A percentile compares a stretch with the other conserved stretches of the same genome.
These are phyloP conservation scores for Colletotrichum sp. DNA, from an alignment of 2,329 filamentous ascomycete genomes.

Conservation along the genomic window DNA sequence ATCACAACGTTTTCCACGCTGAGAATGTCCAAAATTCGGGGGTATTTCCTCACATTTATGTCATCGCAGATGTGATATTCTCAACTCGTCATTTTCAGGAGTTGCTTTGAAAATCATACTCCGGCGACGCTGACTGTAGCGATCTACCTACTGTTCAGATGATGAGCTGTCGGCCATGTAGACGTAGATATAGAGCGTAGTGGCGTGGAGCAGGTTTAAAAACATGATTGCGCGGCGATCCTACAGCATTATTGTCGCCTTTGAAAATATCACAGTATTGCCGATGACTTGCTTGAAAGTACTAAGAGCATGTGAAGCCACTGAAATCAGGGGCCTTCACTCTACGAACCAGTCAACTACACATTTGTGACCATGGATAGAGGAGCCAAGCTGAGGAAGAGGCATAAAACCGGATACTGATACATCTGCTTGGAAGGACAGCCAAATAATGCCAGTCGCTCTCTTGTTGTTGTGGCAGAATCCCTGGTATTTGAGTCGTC, in stretches of 20 bases:
- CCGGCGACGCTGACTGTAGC: background rate
- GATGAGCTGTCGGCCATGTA: background rate
- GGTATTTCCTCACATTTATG: background rate
- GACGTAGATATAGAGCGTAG: background rate
- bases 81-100: background rate
- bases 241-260: no score
- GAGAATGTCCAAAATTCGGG: fast-evolving
- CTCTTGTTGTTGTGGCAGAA: no score
- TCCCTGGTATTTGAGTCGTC: no score
- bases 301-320: no score
- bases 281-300: no score
- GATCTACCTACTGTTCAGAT: fast-evolving
- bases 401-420: background rate
- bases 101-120: fast-evolving
- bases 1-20: background rate
- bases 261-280: no score
- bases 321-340: no score
- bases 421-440: background rate
- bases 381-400: fast-evolving
- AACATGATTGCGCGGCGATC: no score
- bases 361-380: no score
- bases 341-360: no score
- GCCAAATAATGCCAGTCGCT: background rate
- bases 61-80: background rate
- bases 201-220: fast-evolving